Evolutionary conservation across 1,284 basidiomycete genomes (phyloP), one percentile per base, ranked within the genome.

Genomic region (Inonotus obliquus): DNA sequence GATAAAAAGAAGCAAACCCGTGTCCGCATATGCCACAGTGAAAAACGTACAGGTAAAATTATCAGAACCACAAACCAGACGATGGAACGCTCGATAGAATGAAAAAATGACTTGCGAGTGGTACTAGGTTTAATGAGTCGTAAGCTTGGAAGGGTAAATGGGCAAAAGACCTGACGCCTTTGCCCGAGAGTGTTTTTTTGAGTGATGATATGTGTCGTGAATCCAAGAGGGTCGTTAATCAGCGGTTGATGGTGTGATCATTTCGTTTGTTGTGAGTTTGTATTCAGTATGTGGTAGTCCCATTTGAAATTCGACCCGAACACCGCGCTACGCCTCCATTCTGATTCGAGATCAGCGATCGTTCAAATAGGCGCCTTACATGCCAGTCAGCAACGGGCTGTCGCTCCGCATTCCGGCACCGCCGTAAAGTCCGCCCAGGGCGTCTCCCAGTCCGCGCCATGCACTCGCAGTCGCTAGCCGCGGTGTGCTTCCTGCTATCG

Each of bases 351-450:
- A 49, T 56, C 21, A 19, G 55, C 41, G 19, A 17, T 44, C n/a
- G 32, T 9, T 39, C 45, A 29, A 17, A 35, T 11, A 32, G 41
- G 27, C 21, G 23, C 19, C 44, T 49, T 63, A 60, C 54, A 63
- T 60, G 49, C 62, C 57, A 29, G 62, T 45, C 10, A 64, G 49
- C 63, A 64, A 61, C 39, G 63, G 63, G 37, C 59, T 61, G 37
- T 64, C 63, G 60, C 63, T 62, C 59, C 63, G 59, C 32, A 64
- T 44, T 23, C 59, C 59, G 59, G 37, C 27, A 2, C 63, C 56
- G 14, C 51, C 61, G 47, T 62, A 58, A 37, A 62, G n/a, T 23
- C 61, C 61, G 10, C 44, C 32, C 25, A 61, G 35, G n/a, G 39
- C 4, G 23, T 61, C 63, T 7, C 62, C 56, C 41, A 63, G 47